phyloP scores from a whole-genome alignment of 371 early-diverging fungal species.

The Mortierella sp. region DNA sequence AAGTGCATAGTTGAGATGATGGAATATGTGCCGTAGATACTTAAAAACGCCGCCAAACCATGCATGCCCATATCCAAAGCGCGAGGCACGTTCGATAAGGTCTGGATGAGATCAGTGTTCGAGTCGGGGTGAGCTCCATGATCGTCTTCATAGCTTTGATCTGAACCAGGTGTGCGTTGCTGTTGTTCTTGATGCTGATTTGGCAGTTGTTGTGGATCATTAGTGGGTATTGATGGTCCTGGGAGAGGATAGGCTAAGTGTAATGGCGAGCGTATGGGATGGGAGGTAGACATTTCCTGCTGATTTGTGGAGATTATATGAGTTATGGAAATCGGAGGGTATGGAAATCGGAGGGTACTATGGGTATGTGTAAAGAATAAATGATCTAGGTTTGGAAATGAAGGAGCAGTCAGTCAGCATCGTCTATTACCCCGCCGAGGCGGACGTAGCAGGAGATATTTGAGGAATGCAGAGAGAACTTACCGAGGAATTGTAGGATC shows the following conservation, averaged over 20 bases:
- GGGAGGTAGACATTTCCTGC: constrained; percentile 7
- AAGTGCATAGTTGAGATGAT: constrained; percentile 14
- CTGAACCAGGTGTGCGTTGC: too few relatives aligned
- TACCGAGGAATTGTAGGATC: too few relatives aligned
- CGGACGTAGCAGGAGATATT: too few relatives aligned
- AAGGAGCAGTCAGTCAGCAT: too few relatives aligned
- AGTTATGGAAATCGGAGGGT: too few relatives aligned
- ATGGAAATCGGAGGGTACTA: too few relatives aligned
- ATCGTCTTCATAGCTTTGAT: background rate
- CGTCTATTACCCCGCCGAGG: too few relatives aligned
- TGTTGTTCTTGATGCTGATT: constrained; percentile 1
- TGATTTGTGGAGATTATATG: too few relatives aligned
- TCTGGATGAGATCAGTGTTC: too few relatives aligned
- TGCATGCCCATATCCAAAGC: constrained; percentile 21
- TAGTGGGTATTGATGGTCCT: background rate
- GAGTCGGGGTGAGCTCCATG: background rate
- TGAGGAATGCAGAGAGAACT: too few relatives aligned
- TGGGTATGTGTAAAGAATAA: too few relatives aligned
- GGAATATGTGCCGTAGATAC: constrained; percentile 25
- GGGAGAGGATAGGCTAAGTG: background rate
- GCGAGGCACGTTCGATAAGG: constrained; percentile 1
- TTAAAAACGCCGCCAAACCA: constrained; percentile 17
- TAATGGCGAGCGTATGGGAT: background rate
- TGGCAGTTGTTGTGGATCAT: background rate
- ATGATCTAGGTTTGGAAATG: too few relatives aligned